phyloP scores from a whole-genome alignment of 2,329 filamentous ascomycete species.

The Bipolaris zeicola region DNA sequence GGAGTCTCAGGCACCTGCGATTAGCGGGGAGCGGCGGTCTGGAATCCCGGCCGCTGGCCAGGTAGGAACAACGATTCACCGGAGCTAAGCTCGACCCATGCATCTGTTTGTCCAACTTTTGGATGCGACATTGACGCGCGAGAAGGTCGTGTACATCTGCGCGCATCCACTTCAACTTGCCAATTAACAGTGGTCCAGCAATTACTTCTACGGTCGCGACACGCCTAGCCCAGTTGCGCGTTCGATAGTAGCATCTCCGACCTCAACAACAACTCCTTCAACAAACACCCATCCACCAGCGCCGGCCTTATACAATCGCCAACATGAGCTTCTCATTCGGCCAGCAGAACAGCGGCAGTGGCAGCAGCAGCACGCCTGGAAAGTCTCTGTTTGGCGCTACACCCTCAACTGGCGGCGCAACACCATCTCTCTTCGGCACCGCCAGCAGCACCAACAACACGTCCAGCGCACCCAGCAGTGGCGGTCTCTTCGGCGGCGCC shows the following conservation, averaged over 20 bases:
- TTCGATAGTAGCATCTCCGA: conserved; percentile 3
- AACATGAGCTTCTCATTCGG: conserved; percentile 43
- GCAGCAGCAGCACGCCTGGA: conserved; percentile 32
- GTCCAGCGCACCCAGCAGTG: conserved; percentile 24
- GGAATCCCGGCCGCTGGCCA: conserved; percentile 13
- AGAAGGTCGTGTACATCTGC: conserved; percentile 20
- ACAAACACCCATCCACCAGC: conserved; percentile 27
- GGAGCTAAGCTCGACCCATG: conserved; percentile 26
- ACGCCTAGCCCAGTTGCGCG: conserved; percentile 4
- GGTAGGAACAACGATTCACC: conserved; percentile 34
- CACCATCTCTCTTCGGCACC: conserved; percentile 36
- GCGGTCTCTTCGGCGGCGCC: conserved; percentile 25
- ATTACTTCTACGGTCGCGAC: conserved; percentile 1
- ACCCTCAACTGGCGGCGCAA: conserved; percentile 29
- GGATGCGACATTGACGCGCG: conserved; percentile 30
- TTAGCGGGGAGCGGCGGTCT: conserved; percentile 25
- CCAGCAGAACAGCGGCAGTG: conserved; percentile 17
- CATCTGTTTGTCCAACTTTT: conserved; percentile 39
- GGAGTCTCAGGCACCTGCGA: conserved; percentile 24
- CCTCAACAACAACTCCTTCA: conserved; percentile 5
- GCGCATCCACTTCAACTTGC: conserved; percentile 11
- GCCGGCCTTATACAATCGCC: conserved; percentile 16
- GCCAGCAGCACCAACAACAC: conserved; percentile 21
- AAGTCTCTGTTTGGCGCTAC: conserved; percentile 41
- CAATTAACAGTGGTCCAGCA: conserved; percentile 3